Conservation (phyloP, 2,329 filamentous ascomycete genomes). For the Phaeosphaeriaceae sp. region DNA sequence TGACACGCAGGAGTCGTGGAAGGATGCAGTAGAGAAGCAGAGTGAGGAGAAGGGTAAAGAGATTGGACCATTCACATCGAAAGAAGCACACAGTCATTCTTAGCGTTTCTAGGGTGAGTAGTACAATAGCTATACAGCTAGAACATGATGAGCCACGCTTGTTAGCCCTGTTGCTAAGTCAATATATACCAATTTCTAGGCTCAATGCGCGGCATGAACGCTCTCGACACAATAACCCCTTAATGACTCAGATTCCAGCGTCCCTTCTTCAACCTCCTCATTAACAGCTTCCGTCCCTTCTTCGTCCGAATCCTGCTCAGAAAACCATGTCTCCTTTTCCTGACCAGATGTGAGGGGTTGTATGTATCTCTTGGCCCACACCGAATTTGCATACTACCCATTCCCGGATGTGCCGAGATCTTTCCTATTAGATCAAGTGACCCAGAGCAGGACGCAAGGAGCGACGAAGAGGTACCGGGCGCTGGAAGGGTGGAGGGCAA, state of each 20-base stretch:
- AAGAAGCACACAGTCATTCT: slow-evolving; percentile 1
- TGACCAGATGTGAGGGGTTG: slow-evolving; percentile 64
- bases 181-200: too few relatives aligned
- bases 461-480: slow-evolving; percentile 21
- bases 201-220: too few relatives aligned
- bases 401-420: slow-evolving; percentile 45
- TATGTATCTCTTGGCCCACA: slow-evolving; percentile 62
- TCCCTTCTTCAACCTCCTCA: slow-evolving; percentile 61
- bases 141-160: too few relatives aligned
- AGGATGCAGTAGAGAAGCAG: slow-evolving; percentile 16
- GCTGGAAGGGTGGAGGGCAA: slow-evolving; percentile 21
- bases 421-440: slow-evolving; percentile 45
- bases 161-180: too few relatives aligned
- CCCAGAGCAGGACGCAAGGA: slow-evolving; percentile 18
- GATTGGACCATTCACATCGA: slow-evolving; percentile 6
- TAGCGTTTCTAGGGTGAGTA: too few relatives aligned
- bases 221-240: not conserved
- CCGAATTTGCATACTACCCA: slow-evolving; percentile 51
- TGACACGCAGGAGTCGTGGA: slow-evolving; percentile 21
- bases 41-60: slow-evolving; percentile 6
- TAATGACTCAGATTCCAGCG: slow-evolving; percentile 50
- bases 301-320: slow-evolving; percentile 59
- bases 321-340: slow-evolving; percentile 68
- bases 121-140: too few relatives aligned
- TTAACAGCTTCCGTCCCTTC: slow-evolving; percentile 61